Base-by-base conservation (phyloP, 257 asterid genomes). In the Przewalskia tangutica region DNA sequence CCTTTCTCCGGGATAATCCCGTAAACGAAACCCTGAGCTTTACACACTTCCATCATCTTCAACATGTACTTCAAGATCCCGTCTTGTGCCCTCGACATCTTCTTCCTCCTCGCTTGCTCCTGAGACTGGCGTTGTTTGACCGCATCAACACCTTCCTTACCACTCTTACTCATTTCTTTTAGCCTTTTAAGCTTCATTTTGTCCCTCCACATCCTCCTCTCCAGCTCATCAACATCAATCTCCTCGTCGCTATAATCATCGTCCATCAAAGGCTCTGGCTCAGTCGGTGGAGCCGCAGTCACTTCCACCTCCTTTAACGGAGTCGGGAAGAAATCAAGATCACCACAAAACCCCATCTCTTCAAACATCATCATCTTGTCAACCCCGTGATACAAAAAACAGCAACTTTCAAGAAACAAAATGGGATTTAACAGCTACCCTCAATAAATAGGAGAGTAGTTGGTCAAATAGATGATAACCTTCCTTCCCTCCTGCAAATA, bases 41-140 rank as follows among this genome's bases (percentile, higher is more conserved):
- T 90, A 77, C 94, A 90, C 0, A 89, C 92, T 54, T 90, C 94
- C 94, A 90, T 90, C 94, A 90, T 89, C 86, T 89, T 90, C 83
- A 90, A 75, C 92, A 90, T 89, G 85, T 91, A 89, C 32, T 89
- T 91, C 84, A 91, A 70, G 83, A 91, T 88, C 84, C 94, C 94
- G 0, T 91, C 93, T 46, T 91, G 94, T 2, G 94, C 94, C 85
- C 92, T 53, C 0, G 94, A 91, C 94, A 91, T 91, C 81, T 91
- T 91, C 84, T 91, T 91, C 86, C 94, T 82, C 82, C 94, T 64
- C 0, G 93, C 92, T 79, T 89, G 94, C 88, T 91, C 94, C 78
- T 88, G 91, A 12, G 93, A 91, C 63, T 89, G 92, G 13, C 92
- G 84, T 14, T 88, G 94, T 60, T 89, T 90, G n/a, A 83, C 90